Evolutionary conservation across 2,329 filamentous ascomycete species (phyloP), one percentile per base, ranked within the genome.

Genomic region (Chaetomium sp.): DNA sequence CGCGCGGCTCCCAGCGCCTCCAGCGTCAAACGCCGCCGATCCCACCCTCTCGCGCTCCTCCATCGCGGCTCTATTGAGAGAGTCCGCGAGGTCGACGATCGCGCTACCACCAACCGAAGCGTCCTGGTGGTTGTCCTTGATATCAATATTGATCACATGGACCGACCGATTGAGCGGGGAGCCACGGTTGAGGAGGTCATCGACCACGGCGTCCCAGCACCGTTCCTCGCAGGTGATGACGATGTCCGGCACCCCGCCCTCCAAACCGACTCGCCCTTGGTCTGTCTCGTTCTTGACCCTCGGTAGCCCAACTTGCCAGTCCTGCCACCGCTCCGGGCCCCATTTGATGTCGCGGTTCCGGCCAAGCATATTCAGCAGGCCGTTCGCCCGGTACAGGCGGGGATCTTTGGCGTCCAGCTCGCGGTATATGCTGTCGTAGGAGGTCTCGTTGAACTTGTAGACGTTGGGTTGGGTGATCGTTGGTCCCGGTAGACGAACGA

Each of bases 71-170:
- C 82, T 80, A 68, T 97, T 97, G 57, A 99, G 74, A 36, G 84
- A 84, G 66, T 92, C 83, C 0, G 94, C 94, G 38, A 99, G 78
- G 67, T 99, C 94, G 40, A 97, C 78, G 57, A 99, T 99, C 45
- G 89, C 94, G 63, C 87, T 84, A 1, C 94, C 94, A 8, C 94
- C 94, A 2, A 96, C 81, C 27, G 92, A 79, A 0, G 94, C 94
- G 72, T 99, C 94, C 70, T 99, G 92, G 67, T 97, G 94, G 67
- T 97, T 99, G 73, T 99, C 94, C 71, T 88, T 92, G 67, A 99
- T 99, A 69, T 99, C 94, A 53, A 99, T 87, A 66, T 99, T 99
- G 77, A 99, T 95, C 55, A 99, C 89, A 69, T 99, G 94, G 0
- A 99, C 94, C 0, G 94, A 91, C 2, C 90, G 79, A 70, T 99